Conservation (phyloP, 495 filamentous ascomycete genomes). For the Penicillium cosmopolitanum region DNA sequence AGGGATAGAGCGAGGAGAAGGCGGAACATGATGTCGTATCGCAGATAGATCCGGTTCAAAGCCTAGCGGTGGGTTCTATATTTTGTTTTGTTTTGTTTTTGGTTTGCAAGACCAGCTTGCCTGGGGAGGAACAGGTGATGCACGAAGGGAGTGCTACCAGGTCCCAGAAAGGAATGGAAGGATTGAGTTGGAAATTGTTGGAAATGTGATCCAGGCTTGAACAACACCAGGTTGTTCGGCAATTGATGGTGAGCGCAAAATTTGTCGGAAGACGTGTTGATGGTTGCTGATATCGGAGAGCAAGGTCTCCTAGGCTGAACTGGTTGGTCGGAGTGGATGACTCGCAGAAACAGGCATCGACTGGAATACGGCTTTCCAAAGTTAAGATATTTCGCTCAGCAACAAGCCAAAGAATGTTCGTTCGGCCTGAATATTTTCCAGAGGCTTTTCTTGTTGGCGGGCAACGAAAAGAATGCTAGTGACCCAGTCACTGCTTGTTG, state of each 20-base stretch:
- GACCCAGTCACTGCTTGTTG: constrained; percentile 33
- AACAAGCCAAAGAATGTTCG: constrained; percentile 21
- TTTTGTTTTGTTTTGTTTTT: background rate
- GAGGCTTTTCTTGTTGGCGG: constrained; percentile 25
- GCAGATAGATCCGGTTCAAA: background rate
- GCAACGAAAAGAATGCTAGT: constrained; percentile 50
- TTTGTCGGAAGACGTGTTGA: constrained; percentile 9
- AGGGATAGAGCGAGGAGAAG: constrained; percentile 30
- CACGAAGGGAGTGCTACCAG: constrained; percentile 12
- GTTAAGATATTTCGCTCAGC: constrained; percentile 10
- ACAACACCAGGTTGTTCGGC: constrained; percentile 24
- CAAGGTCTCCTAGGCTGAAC: constrained; percentile 28
- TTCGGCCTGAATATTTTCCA: constrained; percentile 13
- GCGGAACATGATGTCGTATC: constrained; percentile 15
- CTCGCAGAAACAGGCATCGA: constrained; percentile 9
- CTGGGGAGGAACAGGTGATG: constrained; percentile 4
- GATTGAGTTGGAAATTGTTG: background rate
- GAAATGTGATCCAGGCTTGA: constrained; percentile 1
- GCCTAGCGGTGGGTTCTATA: background rate
- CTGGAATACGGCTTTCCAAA: constrained; percentile 12
- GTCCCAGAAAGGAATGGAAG: constrained; percentile 1
- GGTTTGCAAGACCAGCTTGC: constrained; percentile 33
- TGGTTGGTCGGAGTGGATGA: constrained; percentile 12
- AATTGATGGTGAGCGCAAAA: constrained; percentile 5
- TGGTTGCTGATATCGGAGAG: constrained; percentile 17